Base-by-base conservation (phyloP, 495 filamentous ascomycete species). In the Penicillium malachiteum region DNA sequence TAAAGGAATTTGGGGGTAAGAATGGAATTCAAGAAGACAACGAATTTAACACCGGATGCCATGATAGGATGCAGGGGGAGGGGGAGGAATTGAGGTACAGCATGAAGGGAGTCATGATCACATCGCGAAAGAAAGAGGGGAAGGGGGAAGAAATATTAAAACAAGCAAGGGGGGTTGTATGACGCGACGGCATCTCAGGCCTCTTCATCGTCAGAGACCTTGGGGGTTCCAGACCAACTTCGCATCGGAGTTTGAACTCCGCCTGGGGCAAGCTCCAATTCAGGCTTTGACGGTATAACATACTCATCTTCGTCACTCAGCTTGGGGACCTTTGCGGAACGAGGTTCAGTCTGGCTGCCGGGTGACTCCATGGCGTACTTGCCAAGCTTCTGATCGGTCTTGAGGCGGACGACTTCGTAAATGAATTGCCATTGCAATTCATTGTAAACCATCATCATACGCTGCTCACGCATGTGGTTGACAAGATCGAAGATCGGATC, bases 361-460 rank as follows among this genome's bases (percentile, higher is more conserved):
- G 54, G 64, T 0, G 57, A 55, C 45, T 66, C 56, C 46, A 5
- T 14, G 37, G 12, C 54, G 30, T 31, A 26, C 50, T 71, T 74
- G 42, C 74, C 72, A 30, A 78, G 64, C 66, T 81, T 87, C 33
- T 82, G 68, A 47, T 81, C 71, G 67, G 87, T 89, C 59, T 85
- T 75, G 68, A 92, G 89, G 43, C 83, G 80, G 52, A 97, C 63
- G 0, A 96, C 90, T 62, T 90, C 84, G 72, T 99, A 97, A 41
- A 99, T 81, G 66, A 99, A 97, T 14, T 81, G 69, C 64, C 90
- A 91, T 71, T 99, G 95, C 59, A 80, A 70, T 64, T 92, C 88
- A 31, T 87, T 87, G 71, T 97, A 94, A 4, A 99, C 95, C 95
- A 97, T 99, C 68, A 87, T 89, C 82, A 90, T 90, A 37, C 95